Base-by-base conservation (phyloP, 2,329 filamentous ascomycete species). In the Lasiodiplodia theobromae region DNA sequence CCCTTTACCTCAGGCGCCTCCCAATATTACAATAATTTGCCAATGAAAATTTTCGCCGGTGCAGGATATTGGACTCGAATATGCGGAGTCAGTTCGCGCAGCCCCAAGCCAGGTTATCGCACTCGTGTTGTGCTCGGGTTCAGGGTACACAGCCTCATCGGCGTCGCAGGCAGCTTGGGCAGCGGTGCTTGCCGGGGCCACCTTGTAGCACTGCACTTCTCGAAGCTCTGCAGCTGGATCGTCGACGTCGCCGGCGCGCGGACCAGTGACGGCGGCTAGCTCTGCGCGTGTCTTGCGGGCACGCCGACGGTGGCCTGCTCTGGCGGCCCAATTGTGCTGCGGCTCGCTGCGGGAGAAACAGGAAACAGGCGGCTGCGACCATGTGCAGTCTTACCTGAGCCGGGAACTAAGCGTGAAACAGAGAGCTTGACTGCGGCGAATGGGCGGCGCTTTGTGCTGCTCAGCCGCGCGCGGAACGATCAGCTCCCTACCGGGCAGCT, bases 401-500 rank as follows among this genome's bases (percentile, higher is more conserved):
- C 47, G 47, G 44, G 47, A 64, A 37, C 28, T 18, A 63, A 63
- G 58, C 58, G 44, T 63, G 58, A 64, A 64, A 38, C 60, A 38
- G 31, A 64, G 60, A 64, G 60, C 60, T 64, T 64, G 60, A 53
- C 58, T n/a, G 58, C 58, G 34, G 57, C 38, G 21, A n/a, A 40
- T 37, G 57, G 54, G 21, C 25, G 23, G 58, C 60, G 60, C 60
- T 64, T 64, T 64, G 60, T 64, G 60, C 60, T 64, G 60, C 60
- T 64, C 60, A 64, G 60, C 60, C 60, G 60, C 60, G 60, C 60
- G 60, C 60, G 60, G 60, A 52, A 64, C 16, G 60, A 52, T 38
- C 60, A 64, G 60, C 60, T 64, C 60, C 58, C 44, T 64, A 21
- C 37, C 38, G 31, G 31, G 31, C 60, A 64, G 60, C 60, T 64